phyloP scores from a whole-genome alignment of 805 yeast genomes.

The Hemisphaericaspora nanyangensis region DNA sequence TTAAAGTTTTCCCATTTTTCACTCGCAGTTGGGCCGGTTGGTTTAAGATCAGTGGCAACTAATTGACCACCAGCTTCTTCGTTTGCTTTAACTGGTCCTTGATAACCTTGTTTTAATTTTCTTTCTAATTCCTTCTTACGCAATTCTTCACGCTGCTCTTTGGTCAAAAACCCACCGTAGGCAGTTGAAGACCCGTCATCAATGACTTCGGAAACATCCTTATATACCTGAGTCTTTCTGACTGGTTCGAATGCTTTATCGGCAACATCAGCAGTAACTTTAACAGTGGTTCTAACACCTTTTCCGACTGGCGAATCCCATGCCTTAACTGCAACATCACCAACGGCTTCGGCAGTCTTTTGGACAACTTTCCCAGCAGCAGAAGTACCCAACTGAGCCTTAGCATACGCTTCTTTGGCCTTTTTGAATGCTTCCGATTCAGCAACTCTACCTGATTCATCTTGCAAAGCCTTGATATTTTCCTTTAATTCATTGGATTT shows the following conservation, averaged over 20 bases:
- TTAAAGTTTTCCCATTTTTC: slow-evolving; percentile 65
- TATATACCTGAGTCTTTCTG: slow-evolving; percentile 82
- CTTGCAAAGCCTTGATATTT: slow-evolving; percentile 89
- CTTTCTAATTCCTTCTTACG: slow-evolving; percentile 50
- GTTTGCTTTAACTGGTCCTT: slow-evolving; percentile 68
- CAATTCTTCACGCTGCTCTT: slow-evolving; percentile 73
- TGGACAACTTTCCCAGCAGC: slow-evolving; percentile 71
- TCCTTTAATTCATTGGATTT: slow-evolving; percentile 87
- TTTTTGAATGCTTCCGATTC: slow-evolving; percentile 90
- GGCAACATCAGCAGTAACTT: slow-evolving; percentile 76
- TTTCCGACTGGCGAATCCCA: slow-evolving; percentile 96
- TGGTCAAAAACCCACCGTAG: slow-evolving; percentile 89
- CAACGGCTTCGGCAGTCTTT: slow-evolving; percentile 92
- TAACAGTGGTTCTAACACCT: slow-evolving; percentile 83
- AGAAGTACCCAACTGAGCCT: slow-evolving; percentile 69
- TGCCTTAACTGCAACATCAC: slow-evolving; percentile 82
- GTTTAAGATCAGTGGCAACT: slow-evolving; percentile 76
- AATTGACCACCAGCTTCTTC: slow-evolving; percentile 80
- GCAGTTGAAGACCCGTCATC: slow-evolving; percentile 87
- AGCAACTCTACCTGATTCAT: slow-evolving; percentile 90
- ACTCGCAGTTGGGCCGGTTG: slow-evolving; percentile 63
- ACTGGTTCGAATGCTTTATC: slow-evolving; percentile 92
- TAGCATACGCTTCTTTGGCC: slow-evolving; percentile 89
- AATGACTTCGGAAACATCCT: slow-evolving; percentile 81
- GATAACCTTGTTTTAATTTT: slow-evolving; percentile 57